Evolutionary conservation across 2,329 filamentous ascomycete species (phyloP).

Genomic region (Massarina eburnea): DNA sequence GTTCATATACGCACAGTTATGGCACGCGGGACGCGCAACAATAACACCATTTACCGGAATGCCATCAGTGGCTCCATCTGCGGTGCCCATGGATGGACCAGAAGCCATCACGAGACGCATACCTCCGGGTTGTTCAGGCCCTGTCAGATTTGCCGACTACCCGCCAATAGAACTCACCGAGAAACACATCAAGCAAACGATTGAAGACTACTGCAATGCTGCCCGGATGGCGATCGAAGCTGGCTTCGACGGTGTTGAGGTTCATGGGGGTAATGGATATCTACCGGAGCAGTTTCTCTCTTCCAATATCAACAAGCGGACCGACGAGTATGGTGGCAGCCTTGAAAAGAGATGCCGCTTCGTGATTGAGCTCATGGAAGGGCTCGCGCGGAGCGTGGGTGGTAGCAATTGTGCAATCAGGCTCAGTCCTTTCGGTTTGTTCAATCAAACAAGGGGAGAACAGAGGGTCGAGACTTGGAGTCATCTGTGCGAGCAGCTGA

Average conservation of each 20-base stretch:
- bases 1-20: conserved; percentile 47
- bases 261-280: conserved; percentile 55
- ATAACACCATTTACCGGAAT: conserved; percentile 41
- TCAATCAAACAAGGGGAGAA: conserved; percentile 54
- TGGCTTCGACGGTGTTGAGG: conserved; percentile 58
- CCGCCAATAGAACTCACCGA: conserved; percentile 43
- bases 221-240: conserved; percentile 56
- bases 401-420: conserved; percentile 30
- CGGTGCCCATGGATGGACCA: conserved; percentile 50
- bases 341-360: conserved; percentile 57
- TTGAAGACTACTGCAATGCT: conserved; percentile 48
- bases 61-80: conserved; percentile 43
- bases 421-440: conserved; percentile 48
- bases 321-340: conserved; percentile 53
- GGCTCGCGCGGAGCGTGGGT: conserved; percentile 25
- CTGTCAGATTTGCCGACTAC: conserved; percentile 33
- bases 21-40: conserved; percentile 52
- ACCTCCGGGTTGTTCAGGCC: conserved; percentile 22
- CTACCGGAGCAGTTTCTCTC: conserved; percentile 55
- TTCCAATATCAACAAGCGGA: conserved; percentile 51
- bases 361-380: conserved; percentile 52
- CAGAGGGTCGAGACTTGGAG: conserved; percentile 58
- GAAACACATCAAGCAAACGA: conserved; percentile 48
- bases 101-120: conserved; percentile 42
- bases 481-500: conserved; percentile 53